These are phyloP conservation scores for Massospora cicadina DNA, from an alignment of 371 early-diverging fungal genomes.

Conservation along the genomic window DNA sequence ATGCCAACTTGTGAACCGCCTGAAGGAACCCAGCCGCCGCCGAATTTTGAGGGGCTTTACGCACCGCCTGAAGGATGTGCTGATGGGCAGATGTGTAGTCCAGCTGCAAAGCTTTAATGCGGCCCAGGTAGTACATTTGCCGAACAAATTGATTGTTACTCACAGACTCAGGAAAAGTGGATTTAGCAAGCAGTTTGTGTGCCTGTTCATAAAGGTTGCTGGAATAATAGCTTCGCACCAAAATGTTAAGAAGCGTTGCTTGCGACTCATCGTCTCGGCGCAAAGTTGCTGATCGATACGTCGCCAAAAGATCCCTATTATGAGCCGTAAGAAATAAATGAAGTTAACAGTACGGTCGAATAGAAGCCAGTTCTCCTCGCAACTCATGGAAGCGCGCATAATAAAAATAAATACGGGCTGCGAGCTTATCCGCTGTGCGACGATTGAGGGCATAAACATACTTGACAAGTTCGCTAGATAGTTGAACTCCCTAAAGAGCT, in stretches of 20 bases:
- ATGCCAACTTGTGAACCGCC: slow-evolving; percentile 77
- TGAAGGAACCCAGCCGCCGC: slow-evolving; percentile 89
- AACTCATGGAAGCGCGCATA: slow-evolving; percentile 76
- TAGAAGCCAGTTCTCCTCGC: slow-evolving; percentile 42
- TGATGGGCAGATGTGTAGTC: slow-evolving; percentile 84
- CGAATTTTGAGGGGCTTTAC: slow-evolving; percentile 81
- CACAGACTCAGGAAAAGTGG: slow-evolving; percentile 76
- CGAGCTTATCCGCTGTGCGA: slow-evolving; percentile 74
- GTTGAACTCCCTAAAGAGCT: slow-evolving; percentile 37
- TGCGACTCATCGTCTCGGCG: slow-evolving; percentile 69
- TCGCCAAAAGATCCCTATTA: slow-evolving; percentile 55
- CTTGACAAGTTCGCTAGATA: slow-evolving; percentile 42
- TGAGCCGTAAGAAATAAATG: slow-evolving; percentile 3
- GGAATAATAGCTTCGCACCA: slow-evolving; percentile 77
- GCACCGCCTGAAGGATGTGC: slow-evolving; percentile 76
- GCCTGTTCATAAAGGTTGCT: slow-evolving; percentile 91
- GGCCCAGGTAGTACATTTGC: slow-evolving; percentile 84
- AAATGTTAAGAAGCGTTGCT: slow-evolving; percentile 75
- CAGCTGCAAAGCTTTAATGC: slow-evolving; percentile 88
- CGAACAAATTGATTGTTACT: slow-evolving; percentile 86
- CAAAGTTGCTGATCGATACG: slow-evolving; percentile 78
- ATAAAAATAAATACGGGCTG: slow-evolving; percentile 84
- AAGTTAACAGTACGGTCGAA: slow-evolving; percentile 32
- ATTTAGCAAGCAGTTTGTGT: slow-evolving; percentile 82
- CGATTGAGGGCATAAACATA: slow-evolving; percentile 50